These are phyloP conservation scores for Chlorella sp. DNA, from an alignment of 139 green algal species.

Conservation along the genomic window DNA sequence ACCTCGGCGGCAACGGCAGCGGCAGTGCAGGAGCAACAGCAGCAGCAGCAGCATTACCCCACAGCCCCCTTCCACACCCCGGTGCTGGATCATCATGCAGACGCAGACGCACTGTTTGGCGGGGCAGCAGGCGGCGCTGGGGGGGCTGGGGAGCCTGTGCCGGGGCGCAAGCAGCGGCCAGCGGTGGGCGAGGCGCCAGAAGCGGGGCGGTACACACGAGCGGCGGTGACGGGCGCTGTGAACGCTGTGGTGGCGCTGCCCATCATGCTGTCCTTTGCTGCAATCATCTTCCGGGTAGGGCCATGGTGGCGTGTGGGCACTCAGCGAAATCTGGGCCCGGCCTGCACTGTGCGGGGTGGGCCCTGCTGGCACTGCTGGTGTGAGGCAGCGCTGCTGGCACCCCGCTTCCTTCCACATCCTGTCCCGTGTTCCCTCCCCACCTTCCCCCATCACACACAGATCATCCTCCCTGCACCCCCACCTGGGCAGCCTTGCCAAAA, in stretches of 20 bases:
- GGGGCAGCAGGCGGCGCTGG: too few species aligned
- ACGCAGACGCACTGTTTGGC: too few species aligned
- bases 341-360: neutral
- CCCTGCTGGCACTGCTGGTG: neutral
- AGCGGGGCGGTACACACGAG: neutral
- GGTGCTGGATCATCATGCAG: too few species aligned
- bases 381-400: neutral
- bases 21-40: neutral
- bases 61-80: too few species aligned
- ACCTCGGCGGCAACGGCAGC: neutral
- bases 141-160: too few species aligned
- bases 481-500: too few species aligned
- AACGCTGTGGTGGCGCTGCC: conserved; percentile 69
- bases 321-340: neutral
- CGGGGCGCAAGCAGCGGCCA: too few species aligned
- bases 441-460: neutral
- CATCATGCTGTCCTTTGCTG: conserved; percentile 72
- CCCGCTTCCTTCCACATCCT: neutral
- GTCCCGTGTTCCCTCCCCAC: neutral
- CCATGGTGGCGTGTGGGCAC: neutral
- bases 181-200: neutral
- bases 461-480: too few species aligned
- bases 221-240: conserved; percentile 51
- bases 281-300: conserved; percentile 77
- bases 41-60: neutral